These are phyloP conservation scores for Perilla frutescens DNA, from an alignment of 257 asterid genomes.

Conservation along the genomic window DNA sequence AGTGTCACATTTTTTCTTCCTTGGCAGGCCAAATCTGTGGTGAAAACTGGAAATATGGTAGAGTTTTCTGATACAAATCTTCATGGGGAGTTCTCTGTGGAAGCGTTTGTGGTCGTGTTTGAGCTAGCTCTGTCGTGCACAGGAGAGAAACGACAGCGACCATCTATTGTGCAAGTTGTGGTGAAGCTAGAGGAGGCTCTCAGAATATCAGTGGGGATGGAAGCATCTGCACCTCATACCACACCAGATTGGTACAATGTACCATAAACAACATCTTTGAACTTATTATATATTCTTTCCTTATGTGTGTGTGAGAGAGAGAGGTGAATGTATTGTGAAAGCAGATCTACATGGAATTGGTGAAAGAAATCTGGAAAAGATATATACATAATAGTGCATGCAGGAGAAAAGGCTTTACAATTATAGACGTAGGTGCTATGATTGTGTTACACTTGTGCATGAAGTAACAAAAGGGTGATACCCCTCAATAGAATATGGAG, in stretches of 20 bases:
- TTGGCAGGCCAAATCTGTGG: neutral
- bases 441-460: conserved; percentile 9
- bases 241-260: neutral
- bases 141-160: neutral
- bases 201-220: neutral
- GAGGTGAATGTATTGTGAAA: no score
- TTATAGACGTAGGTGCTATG: neutral
- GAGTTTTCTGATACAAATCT: no score
- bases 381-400: neutral
- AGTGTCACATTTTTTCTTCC: neutral
- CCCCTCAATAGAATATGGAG: conserved; percentile 24
- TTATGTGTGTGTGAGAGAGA: no score
- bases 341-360: no score
- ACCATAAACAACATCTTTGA: neutral
- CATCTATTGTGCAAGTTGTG: neutral
- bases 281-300: no score
- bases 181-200: neutral
- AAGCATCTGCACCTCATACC: no score
- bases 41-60: neutral
- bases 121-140: neutral
- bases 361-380: neutral
- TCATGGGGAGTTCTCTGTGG: no score
- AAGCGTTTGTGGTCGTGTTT: no score
- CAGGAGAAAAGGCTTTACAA: neutral
- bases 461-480: conserved; percentile 30